Percentiles rank a stretch among this genome's conserved stretches.
These are phyloP conservation scores for Verticillium tricorpus DNA, from an alignment of 2,329 filamentous ascomycete species.

Conservation along the genomic window DNA sequence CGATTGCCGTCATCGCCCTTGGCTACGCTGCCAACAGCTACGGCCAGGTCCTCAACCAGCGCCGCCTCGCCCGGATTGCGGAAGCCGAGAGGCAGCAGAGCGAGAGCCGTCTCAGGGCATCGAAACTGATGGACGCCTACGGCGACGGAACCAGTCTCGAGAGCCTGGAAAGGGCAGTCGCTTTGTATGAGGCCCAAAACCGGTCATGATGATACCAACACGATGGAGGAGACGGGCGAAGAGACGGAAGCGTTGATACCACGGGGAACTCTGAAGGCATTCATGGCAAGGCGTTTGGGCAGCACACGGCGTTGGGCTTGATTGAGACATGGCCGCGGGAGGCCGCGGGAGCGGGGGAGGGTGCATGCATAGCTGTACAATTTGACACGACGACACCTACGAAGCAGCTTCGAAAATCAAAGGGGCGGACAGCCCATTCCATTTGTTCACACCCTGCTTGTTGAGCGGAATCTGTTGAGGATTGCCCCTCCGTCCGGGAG, in stretches of 20 bases:
- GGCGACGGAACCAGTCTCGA: conserved; percentile 44
- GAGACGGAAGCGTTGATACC: not conserved
- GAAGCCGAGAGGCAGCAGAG: conserved; percentile 28
- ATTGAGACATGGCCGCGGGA: not conserved
- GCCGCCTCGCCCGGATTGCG: conserved; percentile 19
- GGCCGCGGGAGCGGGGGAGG: not conserved
- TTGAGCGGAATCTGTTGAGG: not conserved
- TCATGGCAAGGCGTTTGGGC: not conserved
- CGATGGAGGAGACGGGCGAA: not conserved
- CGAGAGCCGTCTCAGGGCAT: conserved; percentile 31
- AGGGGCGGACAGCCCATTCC: not conserved
- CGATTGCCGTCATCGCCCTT: conserved; percentile 23
- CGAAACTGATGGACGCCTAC: conserved; percentile 44
- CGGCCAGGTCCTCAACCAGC: conserved; percentile 16
- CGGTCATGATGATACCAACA: not conserved
- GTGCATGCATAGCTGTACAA: not conserved
- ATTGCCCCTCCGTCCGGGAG: not conserved
- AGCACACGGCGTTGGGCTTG: not conserved
- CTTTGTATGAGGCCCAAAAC: conserved; percentile 35
- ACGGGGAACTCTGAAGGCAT: not conserved
- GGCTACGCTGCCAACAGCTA: conserved; percentile 30
- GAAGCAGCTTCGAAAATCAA: not conserved
- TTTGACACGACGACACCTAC: not conserved
- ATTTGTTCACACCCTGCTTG: not conserved
- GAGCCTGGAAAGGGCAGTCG: conserved; percentile 42